Conservation (phyloP, 2,329 filamentous ascomycete genomes). For the Geoglossum cookeanum region DNA sequence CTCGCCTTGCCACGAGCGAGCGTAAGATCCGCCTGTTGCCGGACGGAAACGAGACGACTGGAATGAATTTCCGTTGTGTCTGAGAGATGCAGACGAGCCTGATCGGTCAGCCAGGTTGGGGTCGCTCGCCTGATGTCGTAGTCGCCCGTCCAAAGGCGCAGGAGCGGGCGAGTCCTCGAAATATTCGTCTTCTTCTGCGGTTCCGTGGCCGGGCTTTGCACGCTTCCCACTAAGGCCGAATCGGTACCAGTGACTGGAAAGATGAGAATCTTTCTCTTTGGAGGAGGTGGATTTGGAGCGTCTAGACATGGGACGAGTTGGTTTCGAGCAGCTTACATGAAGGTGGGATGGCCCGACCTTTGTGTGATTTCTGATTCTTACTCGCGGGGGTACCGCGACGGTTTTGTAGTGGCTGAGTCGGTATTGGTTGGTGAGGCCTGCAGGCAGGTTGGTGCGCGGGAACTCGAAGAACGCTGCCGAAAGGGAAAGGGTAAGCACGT, state of each 20-base stretch:
- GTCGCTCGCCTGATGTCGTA: neutral
- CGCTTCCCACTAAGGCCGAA: neutral
- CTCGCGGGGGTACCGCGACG: neutral
- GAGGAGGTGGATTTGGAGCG: neutral
- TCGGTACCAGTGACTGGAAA: slow-evolving; percentile 1
- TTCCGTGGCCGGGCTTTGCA: neutral
- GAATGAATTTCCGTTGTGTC: neutral
- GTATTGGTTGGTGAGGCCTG: neutral
- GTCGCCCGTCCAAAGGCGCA: neutral
- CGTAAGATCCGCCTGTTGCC: neutral
- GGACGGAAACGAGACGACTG: neutral
- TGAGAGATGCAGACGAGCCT: neutral
- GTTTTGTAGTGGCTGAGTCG: slow-evolving; percentile 1
- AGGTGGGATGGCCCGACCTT: neutral
- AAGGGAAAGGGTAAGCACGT: slow-evolving; percentile 3
- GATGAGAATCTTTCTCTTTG: neutral
- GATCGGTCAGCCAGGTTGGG: neutral
- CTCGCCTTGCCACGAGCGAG: neutral
- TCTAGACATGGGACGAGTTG: neutral
- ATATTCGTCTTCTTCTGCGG: neutral
- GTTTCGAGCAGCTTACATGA: neutral
- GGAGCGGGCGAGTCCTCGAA: neutral
- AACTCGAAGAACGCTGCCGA: slow-evolving; percentile 1
- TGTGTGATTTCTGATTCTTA: neutral
- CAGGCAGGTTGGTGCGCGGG: neutral